Evolutionary conservation across 176 grass and related monocot species (phyloP).

Genomic region (Phyllostachys edulis): DNA sequence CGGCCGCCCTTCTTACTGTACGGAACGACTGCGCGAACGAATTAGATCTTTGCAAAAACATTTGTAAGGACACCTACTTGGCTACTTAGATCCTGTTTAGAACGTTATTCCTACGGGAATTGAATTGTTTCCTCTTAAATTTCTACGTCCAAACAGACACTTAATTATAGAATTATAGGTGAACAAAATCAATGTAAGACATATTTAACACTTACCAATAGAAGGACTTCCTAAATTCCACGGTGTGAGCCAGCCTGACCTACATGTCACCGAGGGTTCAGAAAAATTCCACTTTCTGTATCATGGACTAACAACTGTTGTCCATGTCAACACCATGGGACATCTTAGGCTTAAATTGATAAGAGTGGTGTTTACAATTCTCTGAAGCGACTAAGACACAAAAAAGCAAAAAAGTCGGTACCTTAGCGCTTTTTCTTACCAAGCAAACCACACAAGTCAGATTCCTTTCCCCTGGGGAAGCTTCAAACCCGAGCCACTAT

Average conservation of each 20-base stretch:
- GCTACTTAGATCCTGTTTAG: too few relatives aligned
- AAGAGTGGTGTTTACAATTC: background rate
- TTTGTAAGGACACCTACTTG: background rate
- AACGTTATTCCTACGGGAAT: too few relatives aligned
- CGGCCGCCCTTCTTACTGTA: background rate
- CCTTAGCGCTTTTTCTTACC: background rate
- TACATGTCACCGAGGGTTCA: background rate
- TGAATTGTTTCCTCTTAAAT: too few relatives aligned
- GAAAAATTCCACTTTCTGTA: background rate
- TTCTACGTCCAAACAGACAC: too few relatives aligned
- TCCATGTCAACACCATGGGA: background rate
- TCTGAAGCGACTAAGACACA: background rate
- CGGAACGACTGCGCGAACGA: background rate
- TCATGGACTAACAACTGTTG: background rate
- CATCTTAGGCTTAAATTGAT: background rate
- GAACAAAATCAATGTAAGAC: background rate
- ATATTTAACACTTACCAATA: background rate
- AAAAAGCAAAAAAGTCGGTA: background rate
- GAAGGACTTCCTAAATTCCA: background rate
- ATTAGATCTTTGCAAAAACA: background rate
- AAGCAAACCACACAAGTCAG: background rate
- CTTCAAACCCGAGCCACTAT: background rate
- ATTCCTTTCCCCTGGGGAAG: constrained; percentile 10
- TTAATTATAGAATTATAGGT: too few relatives aligned
- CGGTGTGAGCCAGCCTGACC: background rate